Percentiles rank a stretch among this genome's conserved stretches.
These are phyloP conservation scores for Ganoderma boninense DNA, from an alignment of 1,284 basidiomycete species.

Conservation along the genomic window DNA sequence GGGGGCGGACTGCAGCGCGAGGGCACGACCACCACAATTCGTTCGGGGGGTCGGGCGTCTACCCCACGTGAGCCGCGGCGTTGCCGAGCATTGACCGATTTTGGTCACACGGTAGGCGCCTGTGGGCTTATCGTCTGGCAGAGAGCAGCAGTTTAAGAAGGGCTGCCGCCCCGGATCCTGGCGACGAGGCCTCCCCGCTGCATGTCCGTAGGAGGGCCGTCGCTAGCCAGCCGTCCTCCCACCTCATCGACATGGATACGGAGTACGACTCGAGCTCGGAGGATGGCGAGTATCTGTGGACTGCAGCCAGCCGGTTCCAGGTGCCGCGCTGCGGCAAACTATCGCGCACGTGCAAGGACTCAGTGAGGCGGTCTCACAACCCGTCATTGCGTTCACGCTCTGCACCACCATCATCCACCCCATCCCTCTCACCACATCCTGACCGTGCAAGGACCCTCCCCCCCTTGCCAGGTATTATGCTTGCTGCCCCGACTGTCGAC, in stretches of 20 bases:
- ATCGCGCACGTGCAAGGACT: conserved; percentile 33
- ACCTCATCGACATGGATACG: conserved; percentile 30
- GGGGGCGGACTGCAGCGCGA: conserved; percentile 27
- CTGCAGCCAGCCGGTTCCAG: conserved; percentile 35
- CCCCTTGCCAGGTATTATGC: conserved; percentile 51
- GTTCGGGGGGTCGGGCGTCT: conserved; percentile 22
- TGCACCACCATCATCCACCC: conserved; percentile 41
- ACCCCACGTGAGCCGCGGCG: conserved; percentile 23
- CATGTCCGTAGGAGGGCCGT: conserved; percentile 18
- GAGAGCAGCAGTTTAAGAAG: conserved; percentile 24
- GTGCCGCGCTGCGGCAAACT: conserved; percentile 35
- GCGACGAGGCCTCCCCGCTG: conserved; percentile 21
- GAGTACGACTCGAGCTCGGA: conserved; percentile 39
- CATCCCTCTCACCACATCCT: conserved; percentile 30
- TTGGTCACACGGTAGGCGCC: conserved; percentile 19
- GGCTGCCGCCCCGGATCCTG: conserved; percentile 19
- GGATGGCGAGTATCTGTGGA: conserved; percentile 42
- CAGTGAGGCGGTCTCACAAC: conserved; percentile 32
- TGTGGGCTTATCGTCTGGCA: conserved; percentile 24
- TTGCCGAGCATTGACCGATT: conserved; percentile 8
- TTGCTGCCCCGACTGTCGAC: conserved; percentile 65
- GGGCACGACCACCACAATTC: conserved; percentile 22
- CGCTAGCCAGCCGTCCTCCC: conserved; percentile 27
- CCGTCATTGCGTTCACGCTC: conserved; percentile 41
- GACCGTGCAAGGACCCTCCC: conserved; percentile 27